A percentile compares a stretch with the other conserved stretches of the same genome.
phyloP scores from a whole-genome alignment of 164 flowering plant species.

The Vitis riparia region DNA sequence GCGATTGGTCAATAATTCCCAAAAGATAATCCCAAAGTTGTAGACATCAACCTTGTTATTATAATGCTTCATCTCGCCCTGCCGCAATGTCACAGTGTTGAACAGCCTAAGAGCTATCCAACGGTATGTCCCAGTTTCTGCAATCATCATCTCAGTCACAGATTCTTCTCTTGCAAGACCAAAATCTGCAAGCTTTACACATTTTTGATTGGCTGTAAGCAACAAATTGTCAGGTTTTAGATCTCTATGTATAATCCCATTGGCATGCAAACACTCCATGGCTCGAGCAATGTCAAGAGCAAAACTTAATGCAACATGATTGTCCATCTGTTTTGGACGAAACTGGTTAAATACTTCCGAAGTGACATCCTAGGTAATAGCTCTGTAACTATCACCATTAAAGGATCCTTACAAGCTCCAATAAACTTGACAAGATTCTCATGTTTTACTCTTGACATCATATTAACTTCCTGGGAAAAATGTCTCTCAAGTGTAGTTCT shows the following conservation, averaged over 20 bases:
- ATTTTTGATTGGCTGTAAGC: conserved; percentile 81
- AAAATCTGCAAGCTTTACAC: conserved; percentile 93
- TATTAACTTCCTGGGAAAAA: conserved; percentile 82
- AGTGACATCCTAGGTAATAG: conserved; percentile 91
- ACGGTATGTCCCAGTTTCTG: conserved; percentile 97
- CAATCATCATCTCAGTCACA: conserved; percentile 98
- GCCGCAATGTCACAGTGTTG: conserved; percentile 92
- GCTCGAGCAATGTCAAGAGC: conserved; percentile 90
- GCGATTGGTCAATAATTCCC: conserved; percentile 89
- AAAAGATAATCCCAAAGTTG: conserved; percentile 90
- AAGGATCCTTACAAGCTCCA: conserved; percentile 93
- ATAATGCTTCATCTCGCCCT: conserved; percentile 94
- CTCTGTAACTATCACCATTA: conserved; percentile 90
- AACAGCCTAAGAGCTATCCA: conserved; percentile 99
- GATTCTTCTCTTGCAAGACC: conserved; percentile 97
- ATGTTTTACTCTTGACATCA: conserved; percentile 93
- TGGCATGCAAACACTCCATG: conserved; percentile 92
- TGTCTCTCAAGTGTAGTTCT: conserved; percentile 65
- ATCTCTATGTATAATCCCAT: conserved; percentile 95
- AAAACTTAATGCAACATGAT: conserved; percentile 62
- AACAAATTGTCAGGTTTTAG: conserved; percentile 92
- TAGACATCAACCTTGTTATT: conserved; percentile 94
- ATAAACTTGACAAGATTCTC: conserved; percentile 92
- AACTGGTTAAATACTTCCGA: conserved; percentile 62
- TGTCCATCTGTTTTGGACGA: conserved; percentile 66